Base-by-base conservation (phyloP, 495 filamentous ascomycete genomes). In the Daldinia grandis region DNA sequence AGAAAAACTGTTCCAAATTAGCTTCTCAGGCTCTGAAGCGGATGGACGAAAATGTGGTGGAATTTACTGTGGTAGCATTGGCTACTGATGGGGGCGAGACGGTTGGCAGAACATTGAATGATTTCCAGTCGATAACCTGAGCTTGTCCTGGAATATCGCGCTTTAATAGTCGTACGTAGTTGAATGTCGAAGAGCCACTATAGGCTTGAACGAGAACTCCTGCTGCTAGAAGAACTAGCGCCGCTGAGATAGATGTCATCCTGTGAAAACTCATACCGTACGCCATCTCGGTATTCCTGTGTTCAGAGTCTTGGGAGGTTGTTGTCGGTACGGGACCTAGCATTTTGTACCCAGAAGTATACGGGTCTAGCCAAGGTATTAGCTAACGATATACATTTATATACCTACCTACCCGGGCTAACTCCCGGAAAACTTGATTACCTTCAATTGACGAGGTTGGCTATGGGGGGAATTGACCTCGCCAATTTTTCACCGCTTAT, bases 101-200 rank as follows among this genome's bases (percentile, higher is more conserved):
- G 2, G 54, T 58, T 6, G 71, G 51, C 0, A 83, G 71, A 10
- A 77, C 78, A 58, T 81, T 83, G 66, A 80, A 81, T 15, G 71
- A 74, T 58, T 81, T 81, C 60, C 80, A 80, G 66, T 79, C 62
- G 31, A 83, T 83, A 56, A 81, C 67, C 55, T 85, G 80, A 28
- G 81, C 80, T 47, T 81, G 80, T 14, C 78, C 74, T 10, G 79
- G 80, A 57, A 82, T 63, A 7, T 69, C 73, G n/a, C 68, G 72
- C 8, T 51, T 74, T 14, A 49, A 53, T 40, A 62, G 27, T 19
- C 15, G 57, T 28, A 63, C 33, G 19, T 56, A 42, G 35, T 64
- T 33, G 8, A 37, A 54, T 25, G 19, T 19, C 3, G 60, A 31
- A 28, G 40, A 55, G 50, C 62, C 19, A 21, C 40, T 51, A 8